Conservation (phyloP, 2,329 filamentous ascomycete genomes). For the Botrytis tulipae region DNA sequence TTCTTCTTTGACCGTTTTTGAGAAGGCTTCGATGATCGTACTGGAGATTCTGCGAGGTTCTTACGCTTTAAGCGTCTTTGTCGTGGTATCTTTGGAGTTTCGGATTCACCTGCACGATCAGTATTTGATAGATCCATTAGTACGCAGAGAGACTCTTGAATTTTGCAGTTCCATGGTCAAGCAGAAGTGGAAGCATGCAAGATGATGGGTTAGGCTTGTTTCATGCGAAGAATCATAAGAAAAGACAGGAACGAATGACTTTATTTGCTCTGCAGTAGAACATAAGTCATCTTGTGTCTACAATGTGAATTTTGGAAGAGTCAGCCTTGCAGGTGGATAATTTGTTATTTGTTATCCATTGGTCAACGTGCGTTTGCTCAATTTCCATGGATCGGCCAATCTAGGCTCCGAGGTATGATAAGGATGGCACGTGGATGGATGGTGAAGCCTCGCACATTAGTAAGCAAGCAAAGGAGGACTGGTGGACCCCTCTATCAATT, state of each 20-base stretch:
- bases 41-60: not conserved
- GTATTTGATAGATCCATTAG: constrained; percentile 19
- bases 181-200: too few relatives aligned
- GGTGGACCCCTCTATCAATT: not conserved
- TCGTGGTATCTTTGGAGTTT: not conserved
- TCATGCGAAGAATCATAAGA: not conserved
- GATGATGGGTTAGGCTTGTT: not conserved
- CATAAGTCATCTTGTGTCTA: not conserved
- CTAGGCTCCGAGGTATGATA: not conserved
- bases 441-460: not conserved
- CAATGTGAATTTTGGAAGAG: not conserved
- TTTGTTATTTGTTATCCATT: not conserved
- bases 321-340: not conserved
- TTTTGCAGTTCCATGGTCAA: constrained; percentile 17
- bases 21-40: not conserved
- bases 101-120: constrained; percentile 13
- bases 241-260: not conserved
- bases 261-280: not conserved
- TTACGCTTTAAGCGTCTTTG: constrained; percentile 15
- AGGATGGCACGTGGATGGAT: not conserved
- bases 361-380: not conserved
- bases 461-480: not conserved
- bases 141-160: not conserved
- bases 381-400: not conserved
- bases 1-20: not conserved